phyloP scores from a whole-genome alignment of 129 eudicot genomes.

The Sambucus nigra region DNA sequence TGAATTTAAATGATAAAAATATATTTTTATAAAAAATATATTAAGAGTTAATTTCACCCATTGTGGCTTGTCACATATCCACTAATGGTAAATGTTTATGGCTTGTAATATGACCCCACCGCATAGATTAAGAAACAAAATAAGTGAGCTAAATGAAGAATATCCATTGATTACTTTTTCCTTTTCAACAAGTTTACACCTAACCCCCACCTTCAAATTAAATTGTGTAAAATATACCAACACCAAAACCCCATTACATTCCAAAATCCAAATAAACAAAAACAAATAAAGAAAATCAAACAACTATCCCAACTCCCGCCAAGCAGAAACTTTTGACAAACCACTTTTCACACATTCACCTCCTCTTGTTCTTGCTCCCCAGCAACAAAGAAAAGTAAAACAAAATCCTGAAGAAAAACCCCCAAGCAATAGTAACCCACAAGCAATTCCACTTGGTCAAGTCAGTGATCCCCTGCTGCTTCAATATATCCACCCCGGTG shows the following conservation, averaged over 20 bases:
- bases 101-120: too few species aligned
- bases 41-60: too few species aligned
- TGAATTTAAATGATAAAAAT: too few species aligned
- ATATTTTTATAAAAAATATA: too few species aligned
- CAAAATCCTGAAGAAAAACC: conserved; percentile 71
- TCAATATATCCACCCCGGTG: conserved; percentile 64
- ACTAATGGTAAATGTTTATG: too few species aligned
- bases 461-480: conserved; percentile 67
- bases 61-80: too few species aligned
- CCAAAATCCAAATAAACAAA: not conserved
- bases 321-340: not conserved
- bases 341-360: conserved; percentile 11
- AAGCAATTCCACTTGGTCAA: conserved; percentile 68
- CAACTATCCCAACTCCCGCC: not conserved
- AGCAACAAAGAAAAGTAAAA: conserved; percentile 68
- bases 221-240: conserved; percentile 4
- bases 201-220: conserved; percentile 8
- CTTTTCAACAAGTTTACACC: conserved; percentile 8
- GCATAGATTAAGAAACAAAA: not conserved
- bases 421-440: conserved; percentile 78
- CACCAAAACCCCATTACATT: conserved; percentile 8
- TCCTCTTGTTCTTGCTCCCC: conserved; percentile 92
- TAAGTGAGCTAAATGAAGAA: not conserved
- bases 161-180: not conserved
- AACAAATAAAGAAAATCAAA: not conserved